Percentiles rank a stretch among this genome's conserved stretches.
Conservation (phyloP, 176 grass and related monocot genomes). For the Carex cristatella region DNA sequence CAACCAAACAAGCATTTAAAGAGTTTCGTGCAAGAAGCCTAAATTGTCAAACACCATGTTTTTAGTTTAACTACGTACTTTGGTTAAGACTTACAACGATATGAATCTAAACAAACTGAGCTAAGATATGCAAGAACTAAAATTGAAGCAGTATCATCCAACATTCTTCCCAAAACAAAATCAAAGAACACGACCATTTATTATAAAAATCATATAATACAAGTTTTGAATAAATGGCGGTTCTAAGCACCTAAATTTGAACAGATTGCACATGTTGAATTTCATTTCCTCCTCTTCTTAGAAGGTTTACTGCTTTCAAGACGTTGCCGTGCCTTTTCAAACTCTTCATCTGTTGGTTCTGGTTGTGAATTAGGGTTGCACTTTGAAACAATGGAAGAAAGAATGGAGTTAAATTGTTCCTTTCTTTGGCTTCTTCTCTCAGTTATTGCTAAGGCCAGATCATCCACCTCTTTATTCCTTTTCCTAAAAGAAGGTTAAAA, state of each 20-base stretch:
- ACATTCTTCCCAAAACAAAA: neutral
- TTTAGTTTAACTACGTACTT: neutral
- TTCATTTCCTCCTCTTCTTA: conserved; percentile 11
- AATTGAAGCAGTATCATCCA: neutral
- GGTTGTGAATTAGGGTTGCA: conserved; percentile 44
- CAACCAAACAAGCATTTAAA: no score
- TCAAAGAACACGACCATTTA: neutral
- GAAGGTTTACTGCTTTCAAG: conserved; percentile 39
- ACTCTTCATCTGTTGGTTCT: conserved; percentile 85
- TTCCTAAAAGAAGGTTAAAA: conserved; percentile 27
- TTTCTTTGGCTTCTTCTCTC: conserved; percentile 59
- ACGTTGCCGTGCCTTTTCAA: conserved; percentile 51
- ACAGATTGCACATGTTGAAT: neutral
- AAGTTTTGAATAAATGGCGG: neutral
- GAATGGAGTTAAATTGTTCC: conserved; percentile 56
- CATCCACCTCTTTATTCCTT: conserved; percentile 45
- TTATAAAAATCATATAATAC: neutral
- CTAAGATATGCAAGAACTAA: neutral
- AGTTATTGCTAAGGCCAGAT: conserved; percentile 50
- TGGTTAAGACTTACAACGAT: neutral
- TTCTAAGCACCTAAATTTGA: neutral
- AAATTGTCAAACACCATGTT: neutral
- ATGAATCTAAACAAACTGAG: neutral
- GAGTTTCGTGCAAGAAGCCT: neutral
- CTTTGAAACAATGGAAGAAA: conserved; percentile 75